A percentile compares a stretch with the other conserved stretches of the same genome.
These are phyloP conservation scores for Cutaneotrichosporon sp. DNA, from an alignment of 1,284 basidiomycete genomes.

Conservation along the genomic window DNA sequence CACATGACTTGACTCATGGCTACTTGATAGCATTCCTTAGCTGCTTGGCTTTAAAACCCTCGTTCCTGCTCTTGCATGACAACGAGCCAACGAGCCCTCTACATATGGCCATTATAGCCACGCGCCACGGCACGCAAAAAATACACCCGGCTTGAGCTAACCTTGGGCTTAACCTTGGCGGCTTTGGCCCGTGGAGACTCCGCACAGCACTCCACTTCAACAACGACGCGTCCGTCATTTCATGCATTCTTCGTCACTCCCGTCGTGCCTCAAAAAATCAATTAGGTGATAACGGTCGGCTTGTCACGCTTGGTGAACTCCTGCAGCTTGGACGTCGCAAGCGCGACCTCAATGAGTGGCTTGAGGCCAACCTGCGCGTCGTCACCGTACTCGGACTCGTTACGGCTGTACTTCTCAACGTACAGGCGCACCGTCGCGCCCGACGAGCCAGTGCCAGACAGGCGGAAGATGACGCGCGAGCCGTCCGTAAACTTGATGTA, in stretches of 20 bases:
- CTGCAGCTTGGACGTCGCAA: conserved; percentile 78
- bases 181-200: not conserved
- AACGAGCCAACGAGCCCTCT: not conserved
- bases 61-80: not conserved
- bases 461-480: conserved; percentile 88
- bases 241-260: conserved; percentile 8
- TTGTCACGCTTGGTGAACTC: conserved; percentile 80
- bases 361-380: conserved; percentile 86
- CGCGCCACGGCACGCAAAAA: not conserved
- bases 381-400: conserved; percentile 68
- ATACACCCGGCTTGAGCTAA: not conserved
- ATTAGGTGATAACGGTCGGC: conserved; percentile 90
- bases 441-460: conserved; percentile 92
- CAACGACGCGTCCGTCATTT: conserved; percentile 1
- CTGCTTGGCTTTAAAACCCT: not conserved
- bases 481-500: conserved; percentile 90
- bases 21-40: not conserved
- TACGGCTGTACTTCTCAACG: conserved; percentile 87
- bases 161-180: not conserved
- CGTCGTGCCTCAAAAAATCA: not conserved
- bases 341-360: conserved; percentile 91
- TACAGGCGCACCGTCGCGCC: conserved; percentile 94
- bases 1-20: too few relatives aligned
- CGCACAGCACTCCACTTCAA: not conserved
- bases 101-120: not conserved